phyloP scores from a whole-genome alignment of 2,329 filamentous ascomycete species.

The Tetracladium maxilliforme region DNA sequence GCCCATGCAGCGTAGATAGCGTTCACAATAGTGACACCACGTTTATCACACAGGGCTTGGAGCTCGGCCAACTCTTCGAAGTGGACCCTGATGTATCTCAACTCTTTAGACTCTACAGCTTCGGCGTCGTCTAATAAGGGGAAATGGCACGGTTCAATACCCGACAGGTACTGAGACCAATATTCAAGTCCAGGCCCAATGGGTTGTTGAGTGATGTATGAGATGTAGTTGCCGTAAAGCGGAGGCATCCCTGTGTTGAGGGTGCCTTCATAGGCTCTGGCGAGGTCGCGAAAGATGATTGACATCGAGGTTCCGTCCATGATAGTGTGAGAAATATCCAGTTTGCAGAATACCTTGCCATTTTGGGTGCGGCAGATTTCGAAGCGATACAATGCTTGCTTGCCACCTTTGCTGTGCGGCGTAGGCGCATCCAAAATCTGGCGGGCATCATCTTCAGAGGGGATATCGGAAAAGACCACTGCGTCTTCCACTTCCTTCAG shows the following conservation, averaged over 20 bases:
- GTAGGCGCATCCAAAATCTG: too few species aligned
- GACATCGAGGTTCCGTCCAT: slow-evolving; percentile 31
- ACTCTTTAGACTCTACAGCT: background rate
- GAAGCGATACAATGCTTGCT: too few species aligned
- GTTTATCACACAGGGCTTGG: slow-evolving; percentile 19
- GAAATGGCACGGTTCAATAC: slow-evolving; percentile 17
- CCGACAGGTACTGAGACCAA: slow-evolving; percentile 12
- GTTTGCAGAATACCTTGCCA: slow-evolving; percentile 22
- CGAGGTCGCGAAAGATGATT: slow-evolving; percentile 26
- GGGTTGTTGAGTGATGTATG: slow-evolving; percentile 11
- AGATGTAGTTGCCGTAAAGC: slow-evolving; percentile 19
- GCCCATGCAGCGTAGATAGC: slow-evolving; percentile 21
- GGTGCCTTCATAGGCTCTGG: slow-evolving; percentile 23
- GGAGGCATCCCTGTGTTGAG: slow-evolving; percentile 9
- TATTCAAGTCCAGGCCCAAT: slow-evolving; percentile 8
- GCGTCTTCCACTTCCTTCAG: slow-evolving; percentile 5
- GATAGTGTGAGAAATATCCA: slow-evolving; percentile 31
- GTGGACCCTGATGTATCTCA: slow-evolving; percentile 5
- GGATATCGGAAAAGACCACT: background rate
- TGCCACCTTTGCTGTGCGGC: too few species aligned
- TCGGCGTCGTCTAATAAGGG: slow-evolving; percentile 12
- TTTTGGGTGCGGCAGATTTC: slow-evolving; percentile 24
- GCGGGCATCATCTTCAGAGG: too few species aligned
- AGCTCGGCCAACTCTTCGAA: slow-evolving; percentile 9
- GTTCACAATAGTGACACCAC: slow-evolving; percentile 17